Conservation (phyloP, 2,329 filamentous ascomycete genomes). For the Penicillium digitatum region DNA sequence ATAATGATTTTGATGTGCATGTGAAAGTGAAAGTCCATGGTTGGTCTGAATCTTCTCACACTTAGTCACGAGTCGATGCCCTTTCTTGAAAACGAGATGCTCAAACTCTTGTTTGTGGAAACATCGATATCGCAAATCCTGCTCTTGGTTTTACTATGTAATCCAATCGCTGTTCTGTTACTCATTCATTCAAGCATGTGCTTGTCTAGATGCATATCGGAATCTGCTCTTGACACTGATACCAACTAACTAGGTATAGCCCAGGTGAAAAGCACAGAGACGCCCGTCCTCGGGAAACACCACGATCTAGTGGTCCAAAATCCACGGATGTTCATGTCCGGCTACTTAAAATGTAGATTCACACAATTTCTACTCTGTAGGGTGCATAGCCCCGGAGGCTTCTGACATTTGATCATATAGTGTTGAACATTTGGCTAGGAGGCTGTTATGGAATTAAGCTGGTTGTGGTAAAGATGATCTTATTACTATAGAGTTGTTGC, state of each 20-base stretch:
- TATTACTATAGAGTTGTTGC: too few species aligned
- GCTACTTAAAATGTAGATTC: neutral
- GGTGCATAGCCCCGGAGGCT: neutral
- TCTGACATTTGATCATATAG: neutral
- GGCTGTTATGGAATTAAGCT: too few species aligned
- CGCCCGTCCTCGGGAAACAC: neutral
- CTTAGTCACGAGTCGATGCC: neutral
- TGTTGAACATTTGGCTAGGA: neutral
- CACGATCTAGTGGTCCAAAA: neutral
- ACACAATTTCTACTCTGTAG: neutral
- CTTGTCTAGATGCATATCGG: neutral
- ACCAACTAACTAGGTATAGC: neutral
- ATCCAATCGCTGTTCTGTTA: neutral
- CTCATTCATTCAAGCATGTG: neutral
- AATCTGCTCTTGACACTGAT: neutral
- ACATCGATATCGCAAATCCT: neutral
- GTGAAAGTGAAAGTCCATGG: too few species aligned
- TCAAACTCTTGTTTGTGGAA: too few species aligned
- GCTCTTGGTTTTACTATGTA: neutral
- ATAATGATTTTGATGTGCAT: too few species aligned
- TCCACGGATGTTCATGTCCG: neutral
- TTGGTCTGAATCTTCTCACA: neutral
- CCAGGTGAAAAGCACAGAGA: neutral
- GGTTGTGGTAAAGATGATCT: too few species aligned
- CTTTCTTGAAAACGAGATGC: too few species aligned